Percentiles rank a stretch among this genome's conserved stretches.
Conservation (phyloP, 768 basidiomycete genomes). For the Ephemerocybe angulata region DNA sequence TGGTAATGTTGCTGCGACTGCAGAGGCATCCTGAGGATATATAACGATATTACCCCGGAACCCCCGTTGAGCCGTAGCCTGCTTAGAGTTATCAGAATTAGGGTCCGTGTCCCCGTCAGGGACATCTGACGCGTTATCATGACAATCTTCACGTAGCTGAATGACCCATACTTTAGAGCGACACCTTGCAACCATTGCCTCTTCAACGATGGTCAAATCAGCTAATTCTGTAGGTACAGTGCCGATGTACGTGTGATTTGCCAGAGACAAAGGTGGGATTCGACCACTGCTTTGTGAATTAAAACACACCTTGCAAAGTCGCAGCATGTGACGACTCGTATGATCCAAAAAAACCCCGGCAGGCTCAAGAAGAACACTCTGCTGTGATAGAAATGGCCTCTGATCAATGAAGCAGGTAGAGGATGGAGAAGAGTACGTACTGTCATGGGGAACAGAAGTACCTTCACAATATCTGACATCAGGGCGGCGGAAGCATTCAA, state of each 20-base stretch:
- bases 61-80: conserved; percentile 24
- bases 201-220: conserved; percentile 18
- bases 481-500: background rate
- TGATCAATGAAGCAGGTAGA: background rate
- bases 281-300: conserved; percentile 6
- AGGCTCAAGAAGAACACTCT: background rate
- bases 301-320: background rate
- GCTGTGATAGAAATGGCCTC: background rate
- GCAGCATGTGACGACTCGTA: background rate
- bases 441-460: background rate
- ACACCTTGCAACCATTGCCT: conserved; percentile 36
- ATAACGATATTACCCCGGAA: conserved; percentile 38
- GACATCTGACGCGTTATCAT: too few relatives aligned
- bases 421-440: background rate
- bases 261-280: conserved; percentile 25
- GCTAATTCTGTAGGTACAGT: conserved; percentile 28
- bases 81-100: conserved; percentile 3
- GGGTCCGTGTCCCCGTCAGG: too few relatives aligned
- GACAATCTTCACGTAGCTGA: conserved; percentile 20
- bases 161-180: conserved; percentile 34
- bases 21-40: conserved; percentile 32
- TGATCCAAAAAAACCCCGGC: background rate
- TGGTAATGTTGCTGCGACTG: conserved; percentile 27
- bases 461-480: background rate
- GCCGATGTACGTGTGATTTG: conserved; percentile 25